Evolutionary conservation across 148 eudicot genomes (phyloP), one percentile per base, ranked within the genome.

Genomic region (Cornus kousa): DNA sequence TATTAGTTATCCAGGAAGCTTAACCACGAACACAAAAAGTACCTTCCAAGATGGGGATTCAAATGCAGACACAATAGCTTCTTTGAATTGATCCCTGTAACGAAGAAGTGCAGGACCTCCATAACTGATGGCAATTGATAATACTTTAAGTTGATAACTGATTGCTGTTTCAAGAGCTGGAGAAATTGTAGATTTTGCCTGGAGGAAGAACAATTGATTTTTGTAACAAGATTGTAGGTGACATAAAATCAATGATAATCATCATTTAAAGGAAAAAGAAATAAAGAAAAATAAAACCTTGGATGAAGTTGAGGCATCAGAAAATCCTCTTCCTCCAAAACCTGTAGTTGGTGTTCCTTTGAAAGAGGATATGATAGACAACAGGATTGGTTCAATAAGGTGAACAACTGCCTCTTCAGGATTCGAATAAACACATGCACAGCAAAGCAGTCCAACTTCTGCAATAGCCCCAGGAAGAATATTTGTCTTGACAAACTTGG

Each of bases 1-100:
- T 64, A 69, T 69, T 43, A 59, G 20, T 20, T 7, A 59, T 39
- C n/a, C 48, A 70, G 72, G 40, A 59, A 60, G 67, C 16, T 53
- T 43, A 74, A 62, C 43, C 13, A 40, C 70, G 77, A 68, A 70
- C n/a, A 69, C 66, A 75, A 64, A 71, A 14, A 75, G 60, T 82
- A 94, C 99, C 99, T 96, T 94, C 99, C 99, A 96, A 74, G 99
- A 96, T 74, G 97, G 93, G 32, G 99, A 96, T 69, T 94, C 92
- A 86, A 96, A 94, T 9, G 99, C 97, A 74, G 91, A 80, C 80
- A 74, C 55, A 59, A 96, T 87, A 79, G 88, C 95, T 88, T 92
- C 95, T 83, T 89, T 91, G 76, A 96, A 90, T 75, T 85, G 91
- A 75, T 96, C 87, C 79, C 77, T 89, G 87, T 82, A 93, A 43